A percentile compares a stretch with the other conserved stretches of the same genome.
phyloP scores from a whole-genome alignment of 345 rosid species.

The Brassica incana region DNA sequence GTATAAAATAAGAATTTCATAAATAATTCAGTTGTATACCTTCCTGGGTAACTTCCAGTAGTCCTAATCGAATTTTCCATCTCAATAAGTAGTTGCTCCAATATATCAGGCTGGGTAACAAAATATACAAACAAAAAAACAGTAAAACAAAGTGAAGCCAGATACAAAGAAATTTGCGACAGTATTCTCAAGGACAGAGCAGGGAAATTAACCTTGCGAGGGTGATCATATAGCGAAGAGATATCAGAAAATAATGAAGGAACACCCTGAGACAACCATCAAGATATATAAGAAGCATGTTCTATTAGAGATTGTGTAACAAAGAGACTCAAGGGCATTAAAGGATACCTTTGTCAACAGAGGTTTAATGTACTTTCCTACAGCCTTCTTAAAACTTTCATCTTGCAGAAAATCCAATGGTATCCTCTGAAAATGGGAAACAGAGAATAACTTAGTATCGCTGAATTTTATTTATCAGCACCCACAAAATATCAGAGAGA shows the following conservation, averaged over 20 bases:
- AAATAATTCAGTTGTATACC: slow-evolving; percentile 48
- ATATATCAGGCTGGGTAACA: slow-evolving; percentile 69
- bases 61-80: slow-evolving; percentile 76
- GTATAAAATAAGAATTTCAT: not conserved
- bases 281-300: slow-evolving; percentile 13
- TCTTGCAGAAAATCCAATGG: slow-evolving; percentile 95
- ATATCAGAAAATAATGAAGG: slow-evolving; percentile 97
- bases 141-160: slow-evolving; percentile 16
- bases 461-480: not conserved
- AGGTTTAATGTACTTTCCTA: slow-evolving; percentile 73
- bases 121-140: not conserved
- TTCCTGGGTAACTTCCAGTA: slow-evolving; percentile 71
- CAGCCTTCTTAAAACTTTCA: slow-evolving; percentile 77
- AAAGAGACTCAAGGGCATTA: slow-evolving; percentile 2
- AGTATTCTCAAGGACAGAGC: slow-evolving; percentile 17
- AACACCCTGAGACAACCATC: slow-evolving; percentile 65
- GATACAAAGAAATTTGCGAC: not conserved
- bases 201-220: slow-evolving; percentile 67
- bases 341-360: slow-evolving; percentile 72
- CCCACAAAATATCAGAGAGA: not conserved
- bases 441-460: slow-evolving; percentile 9
- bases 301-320: slow-evolving; percentile 10
- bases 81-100: slow-evolving; percentile 79
- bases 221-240: slow-evolving; percentile 83
- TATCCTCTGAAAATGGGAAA: slow-evolving; percentile 63